Evolutionary conservation across 2,329 filamentous ascomycete species (phyloP), one percentile per base, ranked within the genome.

Genomic region (Talaromyces sp.): DNA sequence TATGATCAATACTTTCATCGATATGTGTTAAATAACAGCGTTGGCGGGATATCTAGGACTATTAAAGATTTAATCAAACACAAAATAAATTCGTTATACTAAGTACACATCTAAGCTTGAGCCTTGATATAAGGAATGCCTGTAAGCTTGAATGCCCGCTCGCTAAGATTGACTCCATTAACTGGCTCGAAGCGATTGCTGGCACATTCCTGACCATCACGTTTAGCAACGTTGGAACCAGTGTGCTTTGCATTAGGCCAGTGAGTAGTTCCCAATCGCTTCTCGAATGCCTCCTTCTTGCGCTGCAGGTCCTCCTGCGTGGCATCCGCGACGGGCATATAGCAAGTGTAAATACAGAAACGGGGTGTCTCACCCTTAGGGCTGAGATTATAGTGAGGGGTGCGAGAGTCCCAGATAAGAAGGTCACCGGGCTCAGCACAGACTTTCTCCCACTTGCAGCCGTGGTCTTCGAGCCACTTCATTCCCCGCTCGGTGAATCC

Each of bases 381-480:
- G 77, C 73, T 9, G 77, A 74, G 2, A 75, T 74, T 76, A 67
- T 80, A 84, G 69, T 85, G 82, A 60, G 83, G 78, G 0, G 80
- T 80, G 4, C 83, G 72, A 9, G 78, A 79, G 66, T 83, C 81
- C 81, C 81, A 81, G 8, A 82, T 70, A 2, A 82, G 74, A 64
- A 82, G 70, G 63, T 81, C 80, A 2, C 80, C 80, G 10, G 79
- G 76, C n/a, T 79, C 80, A 13, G 76, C 71, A 59, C 73, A 71
- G 5, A 81, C 69, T 71, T 83, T 82, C 43, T 76, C 50, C n/a
- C 77, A 65, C 62, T 76, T 72, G 67, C 75, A 78, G 0, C 80
- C 80, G 1, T 71, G 70, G 13, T 75, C 71, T 41, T 76, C 65
- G 58, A 81, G 80, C 79, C 79, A 82, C 49, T 77, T 70, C 27